Evolutionary conservation across 345 rosid species (phyloP), one percentile per base, ranked within the genome.

Genomic region (Salix purpurea): DNA sequence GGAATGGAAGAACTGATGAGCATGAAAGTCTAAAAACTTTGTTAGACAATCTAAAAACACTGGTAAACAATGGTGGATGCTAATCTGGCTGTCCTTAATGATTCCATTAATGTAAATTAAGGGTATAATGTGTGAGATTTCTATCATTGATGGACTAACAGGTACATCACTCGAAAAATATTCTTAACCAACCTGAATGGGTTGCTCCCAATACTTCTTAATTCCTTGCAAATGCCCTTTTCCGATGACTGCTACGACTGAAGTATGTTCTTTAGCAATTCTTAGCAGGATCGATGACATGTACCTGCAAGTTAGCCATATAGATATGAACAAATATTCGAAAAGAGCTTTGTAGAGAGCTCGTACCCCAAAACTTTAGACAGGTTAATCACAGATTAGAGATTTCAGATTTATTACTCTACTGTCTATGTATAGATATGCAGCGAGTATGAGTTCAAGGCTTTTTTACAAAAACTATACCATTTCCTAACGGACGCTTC

Each of bases 151-250:
- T 30, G 42, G 30, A 32, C 36, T 28, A 18, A 21, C 6, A 62
- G 24, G 1, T 2, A 23, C 28, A 19, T 34, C 19, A 23, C 5
- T n/a, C 10, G n/a, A 46, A 26, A 23, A 26, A 74, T 76, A 54
- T 24, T 37, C 65, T 62, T 50, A 21, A 88, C 91, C 26, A 21
- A 93, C 93, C 85, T 28, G 70, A 77, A 96, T 86, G 74, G 97
- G 94, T 74, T 92, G 97, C 89, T 87, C 78, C 99, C 99, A 96
- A 40, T 91, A 78, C 81, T 88, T 90, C 89, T 84, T 85, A 73
- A 96, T 96, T 82, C 98, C 99, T 50, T 83, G 83, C 77, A 93
- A 80, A 82, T 96, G 99, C n/a, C 98, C 98, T 87, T 86, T 96
- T 21, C 99, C 99, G 23, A 96, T 91, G 5, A 95, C 98, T 40